Conservation (phyloP, 768 basidiomycete species). For the Xanthoconium stramineum region DNA sequence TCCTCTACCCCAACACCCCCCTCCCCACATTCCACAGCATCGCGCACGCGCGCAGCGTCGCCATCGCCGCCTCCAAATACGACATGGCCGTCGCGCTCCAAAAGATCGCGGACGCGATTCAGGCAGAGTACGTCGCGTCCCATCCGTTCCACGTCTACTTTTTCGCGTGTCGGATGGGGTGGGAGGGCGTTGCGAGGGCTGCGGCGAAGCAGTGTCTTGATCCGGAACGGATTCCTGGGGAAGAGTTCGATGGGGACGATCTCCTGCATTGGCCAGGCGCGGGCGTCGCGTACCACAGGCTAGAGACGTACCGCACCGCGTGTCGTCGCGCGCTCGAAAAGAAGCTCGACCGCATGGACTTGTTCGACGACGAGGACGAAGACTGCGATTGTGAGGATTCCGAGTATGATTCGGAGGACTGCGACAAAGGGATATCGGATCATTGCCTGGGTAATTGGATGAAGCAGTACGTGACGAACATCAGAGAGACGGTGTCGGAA, state of each 20-base stretch:
- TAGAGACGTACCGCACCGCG: neutral
- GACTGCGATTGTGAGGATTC: neutral
- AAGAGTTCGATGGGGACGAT: neutral
- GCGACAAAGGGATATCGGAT: neutral
- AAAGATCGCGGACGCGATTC: neutral
- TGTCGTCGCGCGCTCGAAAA: neutral
- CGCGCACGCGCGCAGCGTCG: neutral
- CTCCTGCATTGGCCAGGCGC: neutral
- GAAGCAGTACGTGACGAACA: neutral
- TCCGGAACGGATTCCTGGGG: neutral
- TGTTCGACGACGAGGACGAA: neutral
- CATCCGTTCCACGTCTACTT: constrained; percentile 1
- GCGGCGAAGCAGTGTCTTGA: neutral
- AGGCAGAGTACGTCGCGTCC: neutral
- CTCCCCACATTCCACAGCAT: neutral
- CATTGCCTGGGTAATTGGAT: neutral
- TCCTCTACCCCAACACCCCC: constrained; percentile 4
- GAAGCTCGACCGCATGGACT: neutral
- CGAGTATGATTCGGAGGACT: neutral
- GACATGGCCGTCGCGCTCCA: neutral
- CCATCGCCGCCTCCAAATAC: constrained; percentile 5
- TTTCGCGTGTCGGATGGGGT: constrained; percentile 1
- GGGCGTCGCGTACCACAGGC: neutral
- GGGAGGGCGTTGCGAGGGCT: neutral
- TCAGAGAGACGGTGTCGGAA: neutral